Percentiles rank a stretch among this genome's conserved stretches.
These are phyloP conservation scores for Kuraishia hungarica DNA, from an alignment of 805 yeast species.

Conservation along the genomic window DNA sequence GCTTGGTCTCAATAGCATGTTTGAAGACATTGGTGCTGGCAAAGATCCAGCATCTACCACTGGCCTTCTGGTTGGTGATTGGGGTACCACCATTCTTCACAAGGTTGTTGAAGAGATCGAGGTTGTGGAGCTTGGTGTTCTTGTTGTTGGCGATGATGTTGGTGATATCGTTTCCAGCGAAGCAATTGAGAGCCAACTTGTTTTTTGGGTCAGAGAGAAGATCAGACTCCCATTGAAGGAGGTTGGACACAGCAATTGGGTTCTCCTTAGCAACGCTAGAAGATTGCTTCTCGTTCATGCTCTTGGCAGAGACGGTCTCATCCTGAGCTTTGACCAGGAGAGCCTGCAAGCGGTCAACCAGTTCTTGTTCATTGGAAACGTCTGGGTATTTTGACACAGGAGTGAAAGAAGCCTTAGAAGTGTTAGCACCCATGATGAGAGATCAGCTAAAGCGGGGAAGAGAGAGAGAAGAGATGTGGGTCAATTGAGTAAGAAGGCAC, in stretches of 20 bases:
- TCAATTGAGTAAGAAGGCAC: too few species aligned
- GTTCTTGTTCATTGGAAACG: conserved; percentile 1
- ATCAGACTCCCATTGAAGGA: conserved; percentile 36
- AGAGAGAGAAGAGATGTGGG: too few species aligned
- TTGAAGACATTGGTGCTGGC: conserved; percentile 77
- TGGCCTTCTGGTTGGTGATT: conserved; percentile 63
- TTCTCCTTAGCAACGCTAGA: conserved; percentile 4
- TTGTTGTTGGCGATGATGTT: conserved; percentile 30
- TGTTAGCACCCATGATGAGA: not conserved
- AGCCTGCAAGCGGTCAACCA: conserved; percentile 2
- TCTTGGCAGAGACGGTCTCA: not conserved
- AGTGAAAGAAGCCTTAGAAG: not conserved
- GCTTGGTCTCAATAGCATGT: conserved; percentile 50
- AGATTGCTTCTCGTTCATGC: not conserved
- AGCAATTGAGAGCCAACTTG: conserved; percentile 43
- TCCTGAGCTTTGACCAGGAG: conserved; percentile 2
- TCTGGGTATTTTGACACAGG: not conserved
- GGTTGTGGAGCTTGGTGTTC: conserved; percentile 17
- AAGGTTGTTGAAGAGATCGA: conserved; percentile 33
- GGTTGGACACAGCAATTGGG: conserved; percentile 24
- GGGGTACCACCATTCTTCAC: conserved; percentile 51
- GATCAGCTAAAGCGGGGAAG: too few species aligned
- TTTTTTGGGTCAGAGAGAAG: conserved; percentile 40
- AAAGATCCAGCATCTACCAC: conserved; percentile 89
- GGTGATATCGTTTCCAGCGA: conserved; percentile 37